Evolutionary conservation across 2,329 filamentous ascomycete genomes (phyloP), one percentile per base, ranked within the genome.

Genomic region (Trichoderma sp.): DNA sequence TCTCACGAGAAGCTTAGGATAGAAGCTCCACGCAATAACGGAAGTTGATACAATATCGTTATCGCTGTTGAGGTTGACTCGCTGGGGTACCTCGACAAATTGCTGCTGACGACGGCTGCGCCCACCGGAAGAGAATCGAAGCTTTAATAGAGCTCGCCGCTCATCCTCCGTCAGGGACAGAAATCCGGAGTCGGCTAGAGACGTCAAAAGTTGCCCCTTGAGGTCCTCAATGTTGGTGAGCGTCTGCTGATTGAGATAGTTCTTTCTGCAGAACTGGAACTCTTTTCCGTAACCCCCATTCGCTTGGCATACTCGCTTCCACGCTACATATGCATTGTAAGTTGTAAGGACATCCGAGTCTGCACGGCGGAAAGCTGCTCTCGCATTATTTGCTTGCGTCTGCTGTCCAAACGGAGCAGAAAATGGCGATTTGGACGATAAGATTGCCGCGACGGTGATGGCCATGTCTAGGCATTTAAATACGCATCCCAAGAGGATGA

Each of bases 361-460:
- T 26, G 93, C 91, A 76, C 92, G 90, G 74, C 92, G 92, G 83
- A 97, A 99, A 4, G 89, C 89, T 72, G 92, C 87, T 2, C 93
- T 89, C 1, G 93, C 92, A 26, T 91, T 89, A 75, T 98, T 93
- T 43, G 94, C 94, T 78, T 97, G 93, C 53, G 90, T 87, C 66
- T 93, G 91, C 61, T 94, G 92, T 2, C 94, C 93, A 80, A 97
- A 94, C 0, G 95, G 93, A 2, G 93, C 92, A 1, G 95, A 87
- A 80, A 98, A 98, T 0, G 95, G 96, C 0, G 95, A 97, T 79
- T 98, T 99, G 32, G 94, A 97, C 2, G 95, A 97, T 1, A 99
- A 83, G 30, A 97, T 95, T 8, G 96, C 95, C 7, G 97, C 96
- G 71, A 97, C 92, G 2, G 95, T 98, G 67, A 98, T 88, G 18